phyloP scores from a whole-genome alignment of 345 rosid species.

The Syzygium jambos region DNA sequence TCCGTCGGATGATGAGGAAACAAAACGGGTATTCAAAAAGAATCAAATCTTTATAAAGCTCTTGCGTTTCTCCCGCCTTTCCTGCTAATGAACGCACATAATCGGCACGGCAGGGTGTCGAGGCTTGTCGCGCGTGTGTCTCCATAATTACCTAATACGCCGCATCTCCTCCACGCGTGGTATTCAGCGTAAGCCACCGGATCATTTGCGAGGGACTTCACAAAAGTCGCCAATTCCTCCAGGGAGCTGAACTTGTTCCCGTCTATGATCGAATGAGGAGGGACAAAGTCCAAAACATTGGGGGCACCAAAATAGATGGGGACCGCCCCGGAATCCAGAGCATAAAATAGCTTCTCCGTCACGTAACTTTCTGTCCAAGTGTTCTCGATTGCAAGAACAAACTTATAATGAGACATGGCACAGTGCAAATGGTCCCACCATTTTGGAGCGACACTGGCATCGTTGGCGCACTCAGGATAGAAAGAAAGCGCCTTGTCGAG shows the following conservation, averaged over 20 bases:
- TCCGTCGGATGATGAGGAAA: too few relatives aligned
- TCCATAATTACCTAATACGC: too few relatives aligned
- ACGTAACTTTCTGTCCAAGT: slow-evolving; percentile 75
- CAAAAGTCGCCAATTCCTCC: slow-evolving; percentile 57
- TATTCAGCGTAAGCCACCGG: slow-evolving; percentile 78
- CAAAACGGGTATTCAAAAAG: background rate
- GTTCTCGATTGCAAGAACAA: slow-evolving; percentile 87
- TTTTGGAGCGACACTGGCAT: slow-evolving; percentile 35
- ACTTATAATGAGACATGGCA: slow-evolving; percentile 91
- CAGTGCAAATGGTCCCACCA: slow-evolving; percentile 96
- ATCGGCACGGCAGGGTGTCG: too few relatives aligned
- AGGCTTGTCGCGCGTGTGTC: too few relatives aligned
- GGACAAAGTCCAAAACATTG: slow-evolving; percentile 72
- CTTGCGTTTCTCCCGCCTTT: too few relatives aligned
- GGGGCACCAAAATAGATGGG: slow-evolving; percentile 86
- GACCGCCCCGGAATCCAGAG: slow-evolving; percentile 73
- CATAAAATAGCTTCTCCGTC: slow-evolving; percentile 87
- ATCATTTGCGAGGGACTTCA: slow-evolving; percentile 54
- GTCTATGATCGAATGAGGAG: slow-evolving; percentile 76
- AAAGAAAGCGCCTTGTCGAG: slow-evolving; percentile 56
- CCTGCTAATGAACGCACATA: too few relatives aligned
- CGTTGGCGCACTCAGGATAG: slow-evolving; percentile 60
- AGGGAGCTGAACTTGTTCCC: slow-evolving; percentile 65
- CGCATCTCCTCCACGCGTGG: slow-evolving; percentile 90
- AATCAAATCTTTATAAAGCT: background rate